Evolutionary conservation across 169 alveolate genomes (phyloP), one percentile per base, ranked within the genome.

Genomic region (Cystoisospora suis): DNA sequence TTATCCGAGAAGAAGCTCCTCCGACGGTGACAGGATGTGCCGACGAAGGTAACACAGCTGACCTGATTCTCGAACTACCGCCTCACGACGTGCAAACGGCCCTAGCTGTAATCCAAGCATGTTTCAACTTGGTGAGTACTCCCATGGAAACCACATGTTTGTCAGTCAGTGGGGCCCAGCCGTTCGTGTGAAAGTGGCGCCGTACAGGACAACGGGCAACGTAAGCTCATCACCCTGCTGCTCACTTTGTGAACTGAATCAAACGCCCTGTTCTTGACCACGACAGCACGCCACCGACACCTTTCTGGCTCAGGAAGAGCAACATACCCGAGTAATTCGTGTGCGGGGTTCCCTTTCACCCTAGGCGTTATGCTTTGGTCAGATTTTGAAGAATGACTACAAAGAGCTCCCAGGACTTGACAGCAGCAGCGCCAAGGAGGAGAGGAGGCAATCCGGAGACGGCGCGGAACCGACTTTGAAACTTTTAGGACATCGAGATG

Each of bases 341-440:
- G n/a, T n/a, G n/a, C n/a, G n/a, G n/a, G n/a, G n/a, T n/a, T n/a
- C n/a, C n/a, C n/a, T n/a, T n/a, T n/a, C n/a, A n/a, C n/a, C n/a
- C n/a, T n/a, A 72, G 83, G 83, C 83, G 3, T 38, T 72, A 3
- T 72, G 83, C 83, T 20, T 36, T 29, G 32, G 56, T 12, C 58
- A 72, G 0, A 36, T 6, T 12, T 38, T 72, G 45, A 72, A 38
- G 83, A 38, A 15, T 0, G 83, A 72, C 27, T 72, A 38, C 83
- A 72, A 72, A 72, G 83, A 72, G 56, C 83, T 72, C 38, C 83
- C 83, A 0, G 83, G 83, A 15, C 59, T 72, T 5, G 83, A 72
- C 27, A 34, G 23, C 9, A 20, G 59, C 83, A 65, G 6, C 79
- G 79, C 46, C 6, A 65, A 65, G 42, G n/a, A n/a, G n/a, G n/a